Percentiles rank a stretch among this genome's conserved stretches.
Conservation (phyloP, 805 yeast species). For the Wickerhamia fluorescens region DNA sequence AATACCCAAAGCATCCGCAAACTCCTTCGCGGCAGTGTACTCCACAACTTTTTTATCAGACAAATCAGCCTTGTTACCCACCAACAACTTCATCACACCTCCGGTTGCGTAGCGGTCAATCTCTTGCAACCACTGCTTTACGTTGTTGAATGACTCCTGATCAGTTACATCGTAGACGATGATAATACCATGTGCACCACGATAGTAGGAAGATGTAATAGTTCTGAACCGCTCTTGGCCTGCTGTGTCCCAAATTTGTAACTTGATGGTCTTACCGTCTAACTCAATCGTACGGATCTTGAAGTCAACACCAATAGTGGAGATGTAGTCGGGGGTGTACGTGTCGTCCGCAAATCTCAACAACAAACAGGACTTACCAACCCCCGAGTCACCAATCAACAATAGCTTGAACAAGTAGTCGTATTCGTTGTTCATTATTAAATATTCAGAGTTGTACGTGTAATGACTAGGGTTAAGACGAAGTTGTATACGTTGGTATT, state of each 20-base stretch:
- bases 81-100: constrained; percentile 91
- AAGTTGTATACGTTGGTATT: too few relatives aligned
- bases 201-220: constrained; percentile 92
- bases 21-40: constrained; percentile 92
- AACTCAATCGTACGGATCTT: constrained; percentile 83
- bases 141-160: constrained; percentile 92
- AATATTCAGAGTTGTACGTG: too few relatives aligned
- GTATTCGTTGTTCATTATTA: constrained; percentile 82
- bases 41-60: constrained; percentile 93
- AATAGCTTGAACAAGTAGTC: constrained; percentile 92
- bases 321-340: constrained; percentile 92
- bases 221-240: constrained; percentile 99
- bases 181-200: constrained; percentile 98
- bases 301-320: constrained; percentile 97
- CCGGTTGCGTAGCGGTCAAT: constrained; percentile 98
- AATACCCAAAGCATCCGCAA: constrained; percentile 90
- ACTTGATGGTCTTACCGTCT: constrained; percentile 94
- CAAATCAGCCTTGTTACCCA: constrained; percentile 94
- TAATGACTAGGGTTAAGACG: too few relatives aligned
- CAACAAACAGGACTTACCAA: constrained; percentile 92
- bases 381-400: constrained; percentile 97
- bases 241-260: constrained; percentile 99
- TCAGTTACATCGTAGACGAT: constrained; percentile 98
- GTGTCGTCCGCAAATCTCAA: constrained; percentile 96
- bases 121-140: constrained; percentile 97